Evolutionary conservation across 345 rosid species (phyloP).

Genomic region (Bruguiera sexangula): DNA sequence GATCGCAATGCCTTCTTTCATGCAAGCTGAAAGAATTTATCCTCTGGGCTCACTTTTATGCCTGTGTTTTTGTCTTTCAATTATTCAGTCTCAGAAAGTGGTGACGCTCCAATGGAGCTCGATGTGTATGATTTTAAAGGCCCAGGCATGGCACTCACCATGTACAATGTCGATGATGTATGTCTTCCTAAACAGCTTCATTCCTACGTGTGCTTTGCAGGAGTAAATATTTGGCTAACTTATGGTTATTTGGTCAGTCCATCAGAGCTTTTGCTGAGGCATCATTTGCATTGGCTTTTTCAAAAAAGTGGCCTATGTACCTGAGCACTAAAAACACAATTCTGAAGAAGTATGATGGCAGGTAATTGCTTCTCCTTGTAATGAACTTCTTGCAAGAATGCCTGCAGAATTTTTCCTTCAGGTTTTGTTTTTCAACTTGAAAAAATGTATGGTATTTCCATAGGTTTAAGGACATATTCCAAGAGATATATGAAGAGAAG

Average conservation of each 20-base stretch:
- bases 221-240: slow-evolving; percentile 17
- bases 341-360: slow-evolving; percentile 96
- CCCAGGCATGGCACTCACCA: slow-evolving; percentile 91
- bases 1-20: slow-evolving; percentile 19
- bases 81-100: slow-evolving; percentile 69
- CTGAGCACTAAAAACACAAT: slow-evolving; percentile 97
- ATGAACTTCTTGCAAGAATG: neutral
- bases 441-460: slow-evolving; percentile 9
- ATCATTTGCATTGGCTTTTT: slow-evolving; percentile 77
- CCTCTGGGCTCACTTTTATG: slow-evolving; percentile 4
- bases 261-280: slow-evolving; percentile 92
- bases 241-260: slow-evolving; percentile 48
- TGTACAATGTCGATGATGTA: slow-evolving; percentile 97
- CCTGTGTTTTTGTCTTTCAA: slow-evolving; percentile 13
- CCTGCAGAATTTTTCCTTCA: neutral
- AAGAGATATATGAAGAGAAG: slow-evolving; percentile 83
- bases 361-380: slow-evolving; percentile 45
- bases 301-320: slow-evolving; percentile 95
- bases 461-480: slow-evolving; percentile 97
- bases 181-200: slow-evolving; percentile 19
- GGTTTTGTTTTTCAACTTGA: too few relatives aligned
- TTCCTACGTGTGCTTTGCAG: neutral
- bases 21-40: slow-evolving; percentile 8
- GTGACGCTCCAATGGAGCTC: slow-evolving; percentile 56
- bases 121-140: slow-evolving; percentile 82